phyloP scores from a whole-genome alignment of 306 rosid species.

The Mimosa pudica region DNA sequence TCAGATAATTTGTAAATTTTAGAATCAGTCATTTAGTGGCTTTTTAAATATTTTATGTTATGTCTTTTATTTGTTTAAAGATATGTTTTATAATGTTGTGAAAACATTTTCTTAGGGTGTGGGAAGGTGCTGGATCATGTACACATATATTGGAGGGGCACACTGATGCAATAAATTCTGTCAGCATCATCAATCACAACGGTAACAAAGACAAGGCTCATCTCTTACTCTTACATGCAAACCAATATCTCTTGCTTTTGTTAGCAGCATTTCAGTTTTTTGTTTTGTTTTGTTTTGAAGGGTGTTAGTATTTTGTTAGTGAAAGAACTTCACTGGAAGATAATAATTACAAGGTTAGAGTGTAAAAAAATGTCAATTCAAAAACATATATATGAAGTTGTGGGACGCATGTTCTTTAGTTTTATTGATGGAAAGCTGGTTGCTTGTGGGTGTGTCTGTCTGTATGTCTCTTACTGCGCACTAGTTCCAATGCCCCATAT shows the following conservation, averaged over 20 bases:
- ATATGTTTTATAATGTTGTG: constrained; percentile 11
- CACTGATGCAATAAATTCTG: constrained; percentile 70
- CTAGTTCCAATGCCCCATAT: not conserved
- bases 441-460: constrained; percentile 2
- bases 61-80: constrained; percentile 27
- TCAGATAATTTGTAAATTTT: not conserved
- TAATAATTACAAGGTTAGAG: not conserved
- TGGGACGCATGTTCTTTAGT: not conserved
- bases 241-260: not conserved
- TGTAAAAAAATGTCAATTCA: not conserved
- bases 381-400: not conserved
- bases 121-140: constrained; percentile 77
- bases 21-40: constrained; percentile 1
- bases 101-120: constrained; percentile 52
- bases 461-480: not conserved
- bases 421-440: constrained; percentile 17
- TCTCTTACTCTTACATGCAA: not conserved
- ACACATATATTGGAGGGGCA: constrained; percentile 87
- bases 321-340: not conserved
- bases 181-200: constrained; percentile 57
- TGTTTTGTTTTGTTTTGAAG: not conserved
- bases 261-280: not conserved
- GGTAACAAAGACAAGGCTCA: constrained; percentile 44
- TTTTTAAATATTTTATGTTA: constrained; percentile 6
- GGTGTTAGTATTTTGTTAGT: not conserved